These are phyloP conservation scores for Pichia phayaonensis DNA, from an alignment of 805 yeast genomes.

Conservation along the genomic window DNA sequence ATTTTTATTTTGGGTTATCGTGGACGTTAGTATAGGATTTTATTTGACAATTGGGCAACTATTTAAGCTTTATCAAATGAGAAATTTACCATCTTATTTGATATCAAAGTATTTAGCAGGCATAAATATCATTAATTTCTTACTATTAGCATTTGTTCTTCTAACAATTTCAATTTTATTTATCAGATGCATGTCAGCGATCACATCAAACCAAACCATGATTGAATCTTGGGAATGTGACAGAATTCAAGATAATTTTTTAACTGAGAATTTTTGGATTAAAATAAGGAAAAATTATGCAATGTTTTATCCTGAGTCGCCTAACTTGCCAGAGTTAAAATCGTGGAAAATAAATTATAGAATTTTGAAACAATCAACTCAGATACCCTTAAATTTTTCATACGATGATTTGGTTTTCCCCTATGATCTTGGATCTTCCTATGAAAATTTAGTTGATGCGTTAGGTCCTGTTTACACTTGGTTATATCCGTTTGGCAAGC, in stretches of 20 bases:
- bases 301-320: conserved; percentile 26
- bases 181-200: conserved; percentile 51
- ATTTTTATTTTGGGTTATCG: conserved; percentile 59
- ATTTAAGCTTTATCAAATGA: conserved; percentile 36
- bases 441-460: conserved; percentile 42
- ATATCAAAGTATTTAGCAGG: conserved; percentile 45
- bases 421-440: conserved; percentile 57
- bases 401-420: conserved; percentile 75
- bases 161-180: conserved; percentile 53
- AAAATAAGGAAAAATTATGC: conserved; percentile 39
- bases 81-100: conserved; percentile 50
- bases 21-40: conserved; percentile 42
- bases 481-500: conserved; percentile 65
- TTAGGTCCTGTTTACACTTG: conserved; percentile 62
- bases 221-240: conserved; percentile 92
- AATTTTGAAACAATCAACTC: conserved; percentile 13
- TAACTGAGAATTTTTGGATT: conserved; percentile 46
- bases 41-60: conserved; percentile 36
- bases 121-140: conserved; percentile 45
- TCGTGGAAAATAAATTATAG: conserved; percentile 36
- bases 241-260: conserved; percentile 60
- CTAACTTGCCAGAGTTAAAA: conserved; percentile 35
- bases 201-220: conserved; percentile 68
- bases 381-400: conserved; percentile 32
- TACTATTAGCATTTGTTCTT: conserved; percentile 52